phyloP scores from a whole-genome alignment of 2,329 filamentous ascomycete genomes.

The Ascochyta koolunga region DNA sequence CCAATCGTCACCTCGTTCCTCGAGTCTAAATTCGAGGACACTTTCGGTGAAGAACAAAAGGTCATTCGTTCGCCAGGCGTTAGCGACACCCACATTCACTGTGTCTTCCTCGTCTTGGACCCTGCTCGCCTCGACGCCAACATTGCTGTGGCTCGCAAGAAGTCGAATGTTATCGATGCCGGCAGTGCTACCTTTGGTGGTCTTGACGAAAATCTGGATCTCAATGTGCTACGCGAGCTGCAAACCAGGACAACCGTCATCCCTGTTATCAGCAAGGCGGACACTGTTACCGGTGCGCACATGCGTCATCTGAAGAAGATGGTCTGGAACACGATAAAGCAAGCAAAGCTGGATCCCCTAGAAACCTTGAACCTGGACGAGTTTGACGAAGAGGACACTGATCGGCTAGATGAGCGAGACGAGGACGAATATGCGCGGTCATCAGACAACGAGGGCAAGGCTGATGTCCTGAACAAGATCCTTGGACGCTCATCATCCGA shows the following conservation, averaged over 20 bases:
- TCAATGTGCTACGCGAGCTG: constrained; percentile 86
- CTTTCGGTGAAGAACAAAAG: constrained; percentile 96
- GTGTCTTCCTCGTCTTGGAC: constrained; percentile 90
- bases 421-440: constrained; percentile 54
- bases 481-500: constrained; percentile 48
- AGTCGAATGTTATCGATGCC: constrained; percentile 53
- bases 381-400: constrained; percentile 66
- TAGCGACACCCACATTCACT: constrained; percentile 96
- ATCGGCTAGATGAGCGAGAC: constrained; percentile 57
- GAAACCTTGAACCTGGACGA: constrained; percentile 83
- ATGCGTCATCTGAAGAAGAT: constrained; percentile 91
- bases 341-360: constrained; percentile 83
- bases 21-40: constrained; percentile 98
- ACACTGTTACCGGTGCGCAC: constrained; percentile 93
- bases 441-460: constrained; percentile 40
- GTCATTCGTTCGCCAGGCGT: constrained; percentile 90
- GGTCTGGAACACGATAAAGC: constrained; percentile 87
- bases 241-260: constrained; percentile 95
- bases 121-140: constrained; percentile 85
- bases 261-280: constrained; percentile 93
- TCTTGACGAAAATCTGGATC: constrained; percentile 85
- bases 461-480: constrained; percentile 47
- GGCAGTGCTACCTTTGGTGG: constrained; percentile 65
- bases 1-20: constrained; percentile 90
- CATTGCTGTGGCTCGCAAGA: constrained; percentile 68